Percentiles rank a stretch among this genome's conserved stretches.
These are phyloP conservation scores for Triangularia verruculosa DNA, from an alignment of 2,329 filamentous ascomycete species.

Conservation along the genomic window DNA sequence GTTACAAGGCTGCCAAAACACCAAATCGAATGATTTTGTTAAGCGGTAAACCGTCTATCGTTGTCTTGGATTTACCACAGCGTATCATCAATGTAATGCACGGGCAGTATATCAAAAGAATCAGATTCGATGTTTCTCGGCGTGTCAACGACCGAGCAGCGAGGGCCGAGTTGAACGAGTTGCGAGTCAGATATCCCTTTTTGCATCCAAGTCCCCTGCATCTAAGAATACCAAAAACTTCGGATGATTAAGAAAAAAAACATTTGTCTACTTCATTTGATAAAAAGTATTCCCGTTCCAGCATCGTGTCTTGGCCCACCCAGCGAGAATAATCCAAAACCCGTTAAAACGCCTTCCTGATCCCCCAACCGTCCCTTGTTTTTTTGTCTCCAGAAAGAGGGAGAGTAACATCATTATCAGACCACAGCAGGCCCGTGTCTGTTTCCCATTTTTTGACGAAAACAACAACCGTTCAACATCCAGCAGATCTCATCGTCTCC, in stretches of 20 bases:
- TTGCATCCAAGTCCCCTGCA: neutral
- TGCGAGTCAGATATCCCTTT: neutral
- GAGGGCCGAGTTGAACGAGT: neutral
- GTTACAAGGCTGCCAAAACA: neutral
- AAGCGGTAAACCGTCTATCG: neutral
- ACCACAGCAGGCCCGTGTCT: neutral
- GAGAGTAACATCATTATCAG: neutral
- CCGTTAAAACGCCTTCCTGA: neutral
- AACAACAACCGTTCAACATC: neutral
- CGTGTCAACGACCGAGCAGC: neutral
- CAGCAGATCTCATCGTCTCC: too few relatives aligned
- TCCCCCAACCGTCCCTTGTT: neutral
- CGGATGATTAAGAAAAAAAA: neutral
- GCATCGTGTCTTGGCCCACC: neutral
- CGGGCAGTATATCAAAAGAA: neutral
- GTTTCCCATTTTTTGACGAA: neutral
- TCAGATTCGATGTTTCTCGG: neutral
- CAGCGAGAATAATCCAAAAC: neutral
- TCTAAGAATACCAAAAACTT: neutral
- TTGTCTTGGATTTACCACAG: neutral
- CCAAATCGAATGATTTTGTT: neutral
- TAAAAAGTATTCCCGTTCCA: neutral
- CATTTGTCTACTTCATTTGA: too few relatives aligned
- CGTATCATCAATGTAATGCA: neutral
- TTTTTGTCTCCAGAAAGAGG: neutral